A percentile compares a stretch with the other conserved stretches of the same genome.
phyloP scores from a whole-genome alignment of 2,329 filamentous ascomycete species.

The Dryadomyces quercivorus region DNA sequence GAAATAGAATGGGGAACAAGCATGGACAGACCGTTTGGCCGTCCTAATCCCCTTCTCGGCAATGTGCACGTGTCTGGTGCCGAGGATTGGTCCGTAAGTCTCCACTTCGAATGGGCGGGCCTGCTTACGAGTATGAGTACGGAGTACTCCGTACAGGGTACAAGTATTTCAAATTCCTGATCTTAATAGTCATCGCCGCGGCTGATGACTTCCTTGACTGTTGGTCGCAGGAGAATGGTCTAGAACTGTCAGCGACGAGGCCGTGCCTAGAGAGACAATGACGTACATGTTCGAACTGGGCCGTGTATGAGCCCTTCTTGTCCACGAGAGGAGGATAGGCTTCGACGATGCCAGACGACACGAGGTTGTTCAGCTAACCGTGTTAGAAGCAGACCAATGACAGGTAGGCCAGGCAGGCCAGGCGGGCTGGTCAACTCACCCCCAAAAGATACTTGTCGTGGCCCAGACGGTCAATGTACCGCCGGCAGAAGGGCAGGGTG shows the following conservation, averaged over 20 bases:
- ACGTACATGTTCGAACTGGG: conserved; percentile 88
- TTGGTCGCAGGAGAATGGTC: conserved; percentile 68
- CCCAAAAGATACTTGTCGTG: conserved; percentile 90
- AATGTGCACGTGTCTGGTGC: no score
- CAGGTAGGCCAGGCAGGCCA: no score
- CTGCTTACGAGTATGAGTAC: no score
- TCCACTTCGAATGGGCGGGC: no score
- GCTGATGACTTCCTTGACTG: conserved; percentile 77
- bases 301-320: conserved; percentile 88
- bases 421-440: conserved; percentile 44
- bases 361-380: conserved; percentile 67
- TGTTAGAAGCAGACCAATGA: conserved; percentile 16
- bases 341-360: conserved; percentile 73
- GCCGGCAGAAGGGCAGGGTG: conserved; percentile 78
- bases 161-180: not conserved
- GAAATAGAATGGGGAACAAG: no score
- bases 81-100: no score
- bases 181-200: conserved; percentile 70
- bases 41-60: no score
- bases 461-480: conserved; percentile 85
- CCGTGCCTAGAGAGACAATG: no score
- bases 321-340: conserved; percentile 82
- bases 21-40: no score
- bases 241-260: conserved; percentile 20
- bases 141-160: not conserved